Percentiles rank a stretch among this genome's conserved stretches.
Evolutionary conservation across 177 flowering plant species (phyloP).

Genomic region (Tripterygium wilfordii): DNA sequence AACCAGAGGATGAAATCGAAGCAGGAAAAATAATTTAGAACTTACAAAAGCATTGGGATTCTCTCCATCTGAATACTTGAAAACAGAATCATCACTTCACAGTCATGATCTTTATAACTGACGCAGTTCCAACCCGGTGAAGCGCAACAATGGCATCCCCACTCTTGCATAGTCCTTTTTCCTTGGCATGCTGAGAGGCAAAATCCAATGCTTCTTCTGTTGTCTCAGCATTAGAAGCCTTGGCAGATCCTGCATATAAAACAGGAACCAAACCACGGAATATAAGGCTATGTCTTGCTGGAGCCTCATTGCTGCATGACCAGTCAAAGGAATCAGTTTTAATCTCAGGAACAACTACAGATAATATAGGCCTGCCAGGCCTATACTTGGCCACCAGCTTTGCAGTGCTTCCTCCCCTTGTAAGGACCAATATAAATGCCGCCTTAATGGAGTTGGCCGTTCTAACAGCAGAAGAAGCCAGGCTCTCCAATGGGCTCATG

Average conservation of each 20-base stretch:
- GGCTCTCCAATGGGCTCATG: slow-evolving; percentile 42
- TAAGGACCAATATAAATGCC: slow-evolving; percentile 52
- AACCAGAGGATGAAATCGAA: no score
- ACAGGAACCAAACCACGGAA: slow-evolving; percentile 52
- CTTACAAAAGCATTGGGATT: no score
- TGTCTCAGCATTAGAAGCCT: slow-evolving; percentile 41
- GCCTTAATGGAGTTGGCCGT: slow-evolving; percentile 35
- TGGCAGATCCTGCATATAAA: slow-evolving; percentile 36
- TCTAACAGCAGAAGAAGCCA: slow-evolving; percentile 41
- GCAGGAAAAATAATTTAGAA: no score
- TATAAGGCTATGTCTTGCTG: slow-evolving; percentile 72
- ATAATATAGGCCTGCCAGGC: slow-evolving; percentile 57
- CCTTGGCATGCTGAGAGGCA: slow-evolving; percentile 42
- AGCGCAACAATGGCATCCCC: slow-evolving; percentile 86
- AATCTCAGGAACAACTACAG: slow-evolving; percentile 67
- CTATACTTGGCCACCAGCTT: slow-evolving; percentile 68
- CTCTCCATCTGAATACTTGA: no score
- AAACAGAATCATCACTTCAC: slow-evolving; percentile 56
- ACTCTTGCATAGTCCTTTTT: slow-evolving; percentile 60
- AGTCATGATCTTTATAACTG: slow-evolving; percentile 74
- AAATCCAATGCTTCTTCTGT: slow-evolving; percentile 45
- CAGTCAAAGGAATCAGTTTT: slow-evolving; percentile 57
- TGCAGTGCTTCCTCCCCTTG: slow-evolving; percentile 70
- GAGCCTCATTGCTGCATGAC: slow-evolving; percentile 62
- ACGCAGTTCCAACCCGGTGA: slow-evolving; percentile 65